These are phyloP conservation scores for Yarrowia yakushimensis DNA, from an alignment of 805 yeast genomes.

Conservation along the genomic window DNA sequence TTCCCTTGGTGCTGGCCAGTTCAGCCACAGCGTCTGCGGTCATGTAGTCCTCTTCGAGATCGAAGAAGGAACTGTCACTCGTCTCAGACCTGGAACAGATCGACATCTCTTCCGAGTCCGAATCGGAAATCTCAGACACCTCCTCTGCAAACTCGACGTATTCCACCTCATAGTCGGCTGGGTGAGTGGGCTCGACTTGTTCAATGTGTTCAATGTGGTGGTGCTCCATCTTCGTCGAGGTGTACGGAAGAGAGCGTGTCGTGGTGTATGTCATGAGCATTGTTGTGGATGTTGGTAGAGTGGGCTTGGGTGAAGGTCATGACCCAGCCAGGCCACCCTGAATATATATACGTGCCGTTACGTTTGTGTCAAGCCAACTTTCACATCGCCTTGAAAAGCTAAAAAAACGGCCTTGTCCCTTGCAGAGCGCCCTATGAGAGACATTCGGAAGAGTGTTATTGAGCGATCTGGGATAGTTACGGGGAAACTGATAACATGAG, in stretches of 20 bases:
- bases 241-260: neutral
- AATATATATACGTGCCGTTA: neutral
- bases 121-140: neutral
- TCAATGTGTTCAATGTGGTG: neutral
- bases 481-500: neutral
- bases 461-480: neutral
- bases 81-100: neutral
- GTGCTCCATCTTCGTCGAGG: neutral
- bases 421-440: slow-evolving; percentile 9
- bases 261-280: slow-evolving; percentile 1
- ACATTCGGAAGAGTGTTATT: neutral
- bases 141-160: slow-evolving; percentile 10
- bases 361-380: slow-evolving; percentile 1
- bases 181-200: neutral
- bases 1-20: neutral
- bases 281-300: neutral
- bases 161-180: slow-evolving; percentile 8
- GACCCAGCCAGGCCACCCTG: neutral
- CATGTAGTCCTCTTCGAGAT: neutral
- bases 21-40: neutral
- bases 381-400: slow-evolving; percentile 12
- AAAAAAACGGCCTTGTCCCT: slow-evolving; percentile 4
- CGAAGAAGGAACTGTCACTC: neutral
- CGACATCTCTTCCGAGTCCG: neutral
- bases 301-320: neutral